Evolutionary conservation across 2,329 filamentous ascomycete genomes (phyloP), one percentile per base, ranked within the genome.

Genomic region (Dothideomycetidae sp.): DNA sequence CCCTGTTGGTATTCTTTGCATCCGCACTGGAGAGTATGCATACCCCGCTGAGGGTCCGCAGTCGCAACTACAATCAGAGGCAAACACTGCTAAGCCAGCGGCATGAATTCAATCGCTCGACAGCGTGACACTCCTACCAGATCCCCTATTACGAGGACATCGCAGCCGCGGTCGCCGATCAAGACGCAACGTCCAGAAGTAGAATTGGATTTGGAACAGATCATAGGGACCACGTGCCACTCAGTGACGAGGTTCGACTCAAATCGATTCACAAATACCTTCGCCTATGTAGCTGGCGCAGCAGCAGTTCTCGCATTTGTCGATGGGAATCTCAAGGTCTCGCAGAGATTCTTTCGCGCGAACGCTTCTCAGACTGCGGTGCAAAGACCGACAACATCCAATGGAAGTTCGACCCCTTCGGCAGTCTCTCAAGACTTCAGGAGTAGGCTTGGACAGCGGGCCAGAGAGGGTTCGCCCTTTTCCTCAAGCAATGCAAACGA

Each of bases 201-300:
- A n/a, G 21, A n/a, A 26, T n/a, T 26, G 21, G 7, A 26, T 26
- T 26, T 26, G 21, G 21, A 26, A 56, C 76, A 83, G 45, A 84
- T 96, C 40, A 81, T 96, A 51, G 90, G 90, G 32, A 93, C 86
- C 15, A 96, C 88, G 5, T 88, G 84, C 45, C 73, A 68, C 47
- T 81, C 81, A 3, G 78, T 84, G 29, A 86, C 81, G 53, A 84
- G 82, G 44, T 93, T 98, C 58, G 85, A 92, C 54, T 77, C 73
- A 45, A 75, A 88, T 42, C 66, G 78, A 29, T 73, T 77, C 10
- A 78, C 71, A 37, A 64, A 63, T 40, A 68, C 68, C 35, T 93
- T 96, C 58, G 85, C 85, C 39, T 90, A 93, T 56, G 86, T 85
- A 45, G 88, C 90, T 5, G 90, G 90, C 39, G 90, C 85, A 7